Evolutionary conservation across 371 early-diverging fungal species (phyloP), one percentile per base, ranked within the genome.

Genomic region (Polyrhizophydium stewartii): DNA sequence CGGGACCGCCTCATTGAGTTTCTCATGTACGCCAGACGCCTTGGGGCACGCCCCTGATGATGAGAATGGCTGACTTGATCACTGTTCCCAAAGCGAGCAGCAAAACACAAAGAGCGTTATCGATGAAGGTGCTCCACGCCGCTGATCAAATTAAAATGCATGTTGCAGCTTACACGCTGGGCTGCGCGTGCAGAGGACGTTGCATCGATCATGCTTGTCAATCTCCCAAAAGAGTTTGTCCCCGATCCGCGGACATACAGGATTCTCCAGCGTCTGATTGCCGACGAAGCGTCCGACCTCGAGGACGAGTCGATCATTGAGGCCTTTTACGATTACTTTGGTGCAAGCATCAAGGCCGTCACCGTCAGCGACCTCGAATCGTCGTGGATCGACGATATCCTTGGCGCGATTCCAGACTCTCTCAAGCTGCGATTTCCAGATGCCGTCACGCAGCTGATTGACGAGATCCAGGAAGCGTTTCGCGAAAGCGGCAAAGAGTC

Each of bases 321-420:
- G 76, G 73, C 75, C 12, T 80, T 80, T 55, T 80, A 71, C 68
- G 59, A 64, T 21, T 77, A 76, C 59, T 80, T 80, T 62, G 68
- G 72, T 33, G 41, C 33, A 35, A 73, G 64, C 55, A 77, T 80
- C 47, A 62, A 71, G 56, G 50, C 74, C 16, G 72, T 74, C 43
- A 49, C 69, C 21, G 69, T 62, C 28, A 67, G 68, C 56, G 70
- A 75, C 22, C 47, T 80, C 27, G 64, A 62, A 22, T 55, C 56
- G 13, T 56, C 52, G n/a, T 66, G 64, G 55, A 32, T 75, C 24
- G 53, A 61, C 13, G 49, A 65, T 16, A 75, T 80, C 19, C 53
- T 71, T 41, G 24, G 55, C 16, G 45, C 35, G 16, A 73, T 80
- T 50, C 76, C 75, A 17, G 40, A 21, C 30, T 17, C 49, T 1